Conservation (phyloP, 1,284 basidiomycete species). For the Inonotus hispidus region DNA sequence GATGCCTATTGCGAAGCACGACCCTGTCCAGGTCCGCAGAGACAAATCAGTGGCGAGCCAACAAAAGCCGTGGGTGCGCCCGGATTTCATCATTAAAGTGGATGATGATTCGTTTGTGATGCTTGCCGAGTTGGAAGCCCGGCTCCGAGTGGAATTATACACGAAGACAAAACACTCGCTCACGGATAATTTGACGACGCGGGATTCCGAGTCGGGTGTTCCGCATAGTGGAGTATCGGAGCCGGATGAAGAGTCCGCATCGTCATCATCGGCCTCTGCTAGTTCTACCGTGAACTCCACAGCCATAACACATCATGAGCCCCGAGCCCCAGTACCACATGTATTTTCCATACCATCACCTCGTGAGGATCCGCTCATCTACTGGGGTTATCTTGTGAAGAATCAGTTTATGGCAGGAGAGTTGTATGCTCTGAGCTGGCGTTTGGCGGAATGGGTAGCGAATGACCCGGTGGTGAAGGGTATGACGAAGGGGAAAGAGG, state of each 20-base stretch:
- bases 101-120: conserved; percentile 95
- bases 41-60: conserved; percentile 38
- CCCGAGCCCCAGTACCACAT: conserved; percentile 9
- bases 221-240: conserved; percentile 18
- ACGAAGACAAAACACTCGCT: conserved; percentile 14
- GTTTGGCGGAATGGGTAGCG: conserved; percentile 86
- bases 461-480: conserved; percentile 64
- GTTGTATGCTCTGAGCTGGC: conserved; percentile 87
- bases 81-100: conserved; percentile 87
- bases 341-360: conserved; percentile 10
- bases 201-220: background rate
- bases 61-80: conserved; percentile 63
- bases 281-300: conserved; percentile 8
- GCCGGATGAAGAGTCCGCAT: conserved; percentile 1
- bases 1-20: conserved; percentile 54
- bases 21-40: conserved; percentile 50
- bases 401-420: conserved; percentile 97
- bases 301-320: conserved; percentile 2
- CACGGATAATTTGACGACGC: conserved; percentile 10
- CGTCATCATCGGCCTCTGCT: conserved; percentile 13
- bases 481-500: conserved; percentile 82
- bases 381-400: conserved; percentile 95
- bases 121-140: conserved; percentile 86
- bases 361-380: conserved; percentile 67
- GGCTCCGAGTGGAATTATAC: conserved; percentile 72